Percentiles rank a stretch among this genome's conserved stretches.
phyloP scores from a whole-genome alignment of 2,329 filamentous ascomycete genomes.

The Metarhizium guizhouense region DNA sequence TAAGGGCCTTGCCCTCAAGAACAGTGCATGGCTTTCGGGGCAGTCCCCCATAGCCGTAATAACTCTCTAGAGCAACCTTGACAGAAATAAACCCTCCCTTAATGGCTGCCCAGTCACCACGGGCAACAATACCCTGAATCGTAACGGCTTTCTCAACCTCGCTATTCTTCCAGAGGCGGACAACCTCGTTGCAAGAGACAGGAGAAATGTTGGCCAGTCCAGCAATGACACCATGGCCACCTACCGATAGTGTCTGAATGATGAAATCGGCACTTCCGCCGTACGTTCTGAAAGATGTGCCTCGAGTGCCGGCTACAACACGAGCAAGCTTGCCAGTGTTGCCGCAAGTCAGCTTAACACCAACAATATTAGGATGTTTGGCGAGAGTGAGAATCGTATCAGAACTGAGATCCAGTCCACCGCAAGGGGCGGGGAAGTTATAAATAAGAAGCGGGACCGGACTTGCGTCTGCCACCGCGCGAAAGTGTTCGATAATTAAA shows the following conservation, averaged over 20 bases:
- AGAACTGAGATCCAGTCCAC: constrained; percentile 48
- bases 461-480: constrained; percentile 46
- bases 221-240: constrained; percentile 62
- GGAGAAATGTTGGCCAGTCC: constrained; percentile 52
- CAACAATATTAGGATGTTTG: constrained; percentile 48
- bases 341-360: constrained; percentile 55
- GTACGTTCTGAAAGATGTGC: constrained; percentile 51
- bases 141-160: constrained; percentile 48
- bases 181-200: neutral
- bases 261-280: constrained; percentile 69
- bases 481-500: constrained; percentile 53
- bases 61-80: constrained; percentile 54
- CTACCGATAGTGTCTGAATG: constrained; percentile 59
- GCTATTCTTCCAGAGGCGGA: constrained; percentile 50
- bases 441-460: constrained; percentile 54
- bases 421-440: constrained; percentile 52
- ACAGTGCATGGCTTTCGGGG: constrained; percentile 41
- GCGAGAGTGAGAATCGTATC: constrained; percentile 46
- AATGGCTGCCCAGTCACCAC: constrained; percentile 62
- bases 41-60: constrained; percentile 55
- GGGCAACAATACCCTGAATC: constrained; percentile 55
- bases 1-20: constrained; percentile 15
- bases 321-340: constrained; percentile 52
- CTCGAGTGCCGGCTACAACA: constrained; percentile 35
- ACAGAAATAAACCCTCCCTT: constrained; percentile 61